Evolutionary conservation across 176 grass and related monocot genomes (phyloP).

Genomic region (Carex kokanica): DNA sequence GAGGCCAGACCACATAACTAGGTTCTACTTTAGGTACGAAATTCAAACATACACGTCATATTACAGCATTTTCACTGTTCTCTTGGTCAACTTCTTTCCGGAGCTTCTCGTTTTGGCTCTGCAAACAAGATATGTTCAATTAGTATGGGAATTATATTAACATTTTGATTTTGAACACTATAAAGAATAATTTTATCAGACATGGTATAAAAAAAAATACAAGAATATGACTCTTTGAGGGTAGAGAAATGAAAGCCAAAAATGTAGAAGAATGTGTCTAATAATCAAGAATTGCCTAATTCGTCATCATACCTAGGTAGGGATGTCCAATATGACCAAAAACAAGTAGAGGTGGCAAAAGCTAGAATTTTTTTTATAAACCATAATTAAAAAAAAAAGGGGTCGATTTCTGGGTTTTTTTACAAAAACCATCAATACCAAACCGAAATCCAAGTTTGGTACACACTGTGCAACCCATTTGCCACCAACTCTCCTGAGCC

Average conservation of each 20-base stretch:
- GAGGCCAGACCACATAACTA: conserved; percentile 1
- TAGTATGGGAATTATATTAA: not conserved
- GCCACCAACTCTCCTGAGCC: too few relatives aligned
- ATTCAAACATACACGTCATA: not conserved
- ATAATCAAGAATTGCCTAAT: not conserved
- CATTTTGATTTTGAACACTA: not conserved
- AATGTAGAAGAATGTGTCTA: not conserved
- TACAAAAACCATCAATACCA: too few relatives aligned
- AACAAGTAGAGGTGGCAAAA: not conserved
- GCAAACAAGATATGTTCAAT: not conserved
- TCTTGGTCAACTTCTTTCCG: not conserved
- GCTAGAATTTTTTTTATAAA: not conserved
- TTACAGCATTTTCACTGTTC: not conserved
- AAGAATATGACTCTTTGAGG: not conserved
- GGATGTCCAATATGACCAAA: not conserved
- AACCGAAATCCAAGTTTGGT: too few relatives aligned
- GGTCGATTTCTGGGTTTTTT: too few relatives aligned
- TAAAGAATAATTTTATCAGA: not conserved
- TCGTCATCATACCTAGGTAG: not conserved
- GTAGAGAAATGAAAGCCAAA: not conserved
- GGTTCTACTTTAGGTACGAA: not conserved
- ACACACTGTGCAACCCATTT: too few relatives aligned
- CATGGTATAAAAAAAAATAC: not conserved
- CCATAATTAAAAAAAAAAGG: too few relatives aligned
- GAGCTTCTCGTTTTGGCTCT: conserved; percentile 16